phyloP scores from a whole-genome alignment of 2,329 filamentous ascomycete genomes.

The Phialophora expanda region DNA sequence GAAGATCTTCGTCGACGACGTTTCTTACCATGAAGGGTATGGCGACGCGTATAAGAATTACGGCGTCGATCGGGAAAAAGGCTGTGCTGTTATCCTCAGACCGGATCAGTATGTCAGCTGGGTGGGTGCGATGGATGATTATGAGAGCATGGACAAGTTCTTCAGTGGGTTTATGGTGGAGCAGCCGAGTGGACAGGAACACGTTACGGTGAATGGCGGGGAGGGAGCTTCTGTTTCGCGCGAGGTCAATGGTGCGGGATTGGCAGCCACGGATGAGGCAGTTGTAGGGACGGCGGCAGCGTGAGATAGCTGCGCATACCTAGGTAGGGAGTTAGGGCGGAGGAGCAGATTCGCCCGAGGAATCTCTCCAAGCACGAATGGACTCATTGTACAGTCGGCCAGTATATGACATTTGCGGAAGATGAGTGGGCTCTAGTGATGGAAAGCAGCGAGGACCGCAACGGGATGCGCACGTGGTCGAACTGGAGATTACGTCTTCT shows the following conservation, averaged over 20 bases:
- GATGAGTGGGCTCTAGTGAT: too few relatives aligned
- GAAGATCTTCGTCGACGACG: slow-evolving; percentile 62
- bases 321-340: not conserved
- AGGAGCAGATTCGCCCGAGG: too few relatives aligned
- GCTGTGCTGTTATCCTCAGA: slow-evolving; percentile 64
- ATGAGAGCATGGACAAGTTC: slow-evolving; percentile 35
- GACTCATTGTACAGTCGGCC: too few relatives aligned
- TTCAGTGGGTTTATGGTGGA: slow-evolving; percentile 28
- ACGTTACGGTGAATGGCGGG: not conserved
- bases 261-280: slow-evolving; percentile 1
- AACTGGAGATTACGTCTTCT: not conserved
- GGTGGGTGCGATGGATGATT: slow-evolving; percentile 35
- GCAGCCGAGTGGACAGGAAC: slow-evolving; percentile 4
- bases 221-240: not conserved
- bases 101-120: slow-evolving; percentile 69
- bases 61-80: slow-evolving; percentile 61
- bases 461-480: too few relatives aligned
- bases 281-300: not conserved
- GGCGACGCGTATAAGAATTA: slow-evolving; percentile 58
- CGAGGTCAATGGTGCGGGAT: not conserved
- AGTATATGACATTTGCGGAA: too few relatives aligned
- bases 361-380: too few relatives aligned
- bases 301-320: not conserved
- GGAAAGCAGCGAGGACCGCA: too few relatives aligned
- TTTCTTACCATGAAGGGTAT: slow-evolving; percentile 60